Evolutionary conservation across 768 basidiomycete genomes (phyloP).

Genomic region (Boletus rex-veris): DNA sequence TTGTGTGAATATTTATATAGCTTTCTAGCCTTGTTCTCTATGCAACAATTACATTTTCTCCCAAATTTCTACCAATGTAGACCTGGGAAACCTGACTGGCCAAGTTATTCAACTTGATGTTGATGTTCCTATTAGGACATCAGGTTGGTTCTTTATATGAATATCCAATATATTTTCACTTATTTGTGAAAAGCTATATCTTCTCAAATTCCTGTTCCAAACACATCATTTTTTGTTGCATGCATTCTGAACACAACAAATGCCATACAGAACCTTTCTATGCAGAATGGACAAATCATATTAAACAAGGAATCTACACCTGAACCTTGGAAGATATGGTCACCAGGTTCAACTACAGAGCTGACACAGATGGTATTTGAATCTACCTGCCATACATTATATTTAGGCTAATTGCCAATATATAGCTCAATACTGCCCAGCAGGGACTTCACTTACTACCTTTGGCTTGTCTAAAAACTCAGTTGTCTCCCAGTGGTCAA

Average conservation of each 20-base stretch:
- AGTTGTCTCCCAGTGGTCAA: no score
- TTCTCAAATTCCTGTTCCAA: not conserved
- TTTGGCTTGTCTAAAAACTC: not conserved
- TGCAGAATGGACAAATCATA: no score
- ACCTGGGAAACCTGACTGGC: conserved; percentile 1
- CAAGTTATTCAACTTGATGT: not conserved
- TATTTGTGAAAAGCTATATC: not conserved
- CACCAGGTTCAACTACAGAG: not conserved
- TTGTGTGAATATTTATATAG: not conserved
- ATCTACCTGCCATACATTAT: no score
- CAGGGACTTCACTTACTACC: no score
- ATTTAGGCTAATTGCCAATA: no score
- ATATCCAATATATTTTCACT: not conserved
- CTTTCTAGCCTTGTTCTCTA: not conserved
- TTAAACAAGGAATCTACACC: no score
- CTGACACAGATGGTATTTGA: not conserved
- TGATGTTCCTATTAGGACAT: not conserved
- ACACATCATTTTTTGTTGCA: conserved; percentile 1
- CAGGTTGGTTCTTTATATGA: not conserved
- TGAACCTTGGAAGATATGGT: conserved; percentile 10
- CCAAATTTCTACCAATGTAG: not conserved
- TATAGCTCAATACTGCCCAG: no score
- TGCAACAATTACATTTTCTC: not conserved
- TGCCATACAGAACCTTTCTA: not conserved
- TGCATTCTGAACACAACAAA: not conserved